Evolutionary conservation across 2,329 filamentous ascomycete genomes (phyloP).

Genomic region (Cladosporium velox): DNA sequence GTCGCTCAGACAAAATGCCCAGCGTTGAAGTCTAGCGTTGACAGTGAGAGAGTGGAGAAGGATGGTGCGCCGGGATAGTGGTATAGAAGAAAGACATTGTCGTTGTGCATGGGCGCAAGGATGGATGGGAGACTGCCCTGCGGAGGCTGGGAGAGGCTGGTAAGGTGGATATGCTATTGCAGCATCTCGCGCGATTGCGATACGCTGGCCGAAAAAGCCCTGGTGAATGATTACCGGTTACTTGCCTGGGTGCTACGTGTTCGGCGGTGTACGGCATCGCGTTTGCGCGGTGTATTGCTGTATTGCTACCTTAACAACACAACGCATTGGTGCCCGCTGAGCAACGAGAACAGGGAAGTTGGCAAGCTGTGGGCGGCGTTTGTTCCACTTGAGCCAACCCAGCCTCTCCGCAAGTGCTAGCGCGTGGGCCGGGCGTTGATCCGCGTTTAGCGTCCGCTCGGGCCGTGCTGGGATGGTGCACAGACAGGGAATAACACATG

Average conservation of each 20-base stretch:
- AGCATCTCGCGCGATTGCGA: background rate
- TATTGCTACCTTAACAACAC: slow-evolving; percentile 5
- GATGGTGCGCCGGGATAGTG: slow-evolving; percentile 15
- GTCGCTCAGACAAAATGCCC: slow-evolving; percentile 11
- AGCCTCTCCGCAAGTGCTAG: background rate
- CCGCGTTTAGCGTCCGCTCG: background rate
- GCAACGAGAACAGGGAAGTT: background rate
- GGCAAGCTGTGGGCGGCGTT: background rate
- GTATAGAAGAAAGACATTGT: slow-evolving; percentile 21
- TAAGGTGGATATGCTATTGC: slow-evolving; percentile 8
- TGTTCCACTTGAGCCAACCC: background rate
- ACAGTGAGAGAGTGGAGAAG: slow-evolving; percentile 12
- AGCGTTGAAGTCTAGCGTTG: background rate
- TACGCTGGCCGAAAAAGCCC: background rate
- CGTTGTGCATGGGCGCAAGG: slow-evolving; percentile 13
- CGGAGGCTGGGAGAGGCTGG: slow-evolving; percentile 3
- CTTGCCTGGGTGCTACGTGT: slow-evolving; percentile 15
- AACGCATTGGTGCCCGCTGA: slow-evolving; percentile 14
- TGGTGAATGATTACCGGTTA: background rate
- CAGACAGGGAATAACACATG: background rate
- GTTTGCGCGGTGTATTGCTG: slow-evolving; percentile 7
- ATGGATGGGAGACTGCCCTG: slow-evolving; percentile 7
- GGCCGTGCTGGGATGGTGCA: background rate
- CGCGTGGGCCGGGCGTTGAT: background rate
- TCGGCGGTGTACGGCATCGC: slow-evolving; percentile 11